Conservation (phyloP, 2,329 filamentous ascomycete species). For the Hirsutella thompsonii region DNA sequence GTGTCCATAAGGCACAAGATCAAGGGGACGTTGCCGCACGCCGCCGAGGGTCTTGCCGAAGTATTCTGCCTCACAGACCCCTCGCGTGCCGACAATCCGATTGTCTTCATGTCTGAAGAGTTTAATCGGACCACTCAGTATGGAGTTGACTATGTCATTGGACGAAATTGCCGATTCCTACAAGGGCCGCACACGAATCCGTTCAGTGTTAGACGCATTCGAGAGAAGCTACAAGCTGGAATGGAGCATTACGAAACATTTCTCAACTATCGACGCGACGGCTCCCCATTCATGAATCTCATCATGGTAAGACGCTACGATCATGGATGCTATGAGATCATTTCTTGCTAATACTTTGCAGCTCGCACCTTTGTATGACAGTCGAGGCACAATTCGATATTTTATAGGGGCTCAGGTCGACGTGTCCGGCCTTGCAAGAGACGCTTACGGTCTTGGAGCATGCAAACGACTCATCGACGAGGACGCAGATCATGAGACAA, state of each 20-base stretch:
- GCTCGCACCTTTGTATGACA: conserved; percentile 52
- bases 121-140: conserved; percentile 65
- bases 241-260: conserved; percentile 62
- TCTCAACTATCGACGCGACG: conserved; percentile 66
- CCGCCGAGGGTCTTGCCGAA: conserved; percentile 60
- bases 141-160: conserved; percentile 51
- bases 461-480: conserved; percentile 30
- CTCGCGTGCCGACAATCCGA: conserved; percentile 57
- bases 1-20: conserved; percentile 53
- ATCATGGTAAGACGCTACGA: conserved; percentile 40
- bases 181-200: conserved; percentile 61
- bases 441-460: conserved; percentile 51
- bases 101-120: conserved; percentile 65
- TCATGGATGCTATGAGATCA: too few relatives aligned
- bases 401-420: conserved; percentile 62
- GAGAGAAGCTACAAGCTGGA: conserved; percentile 47
- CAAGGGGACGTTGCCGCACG: conserved; percentile 52
- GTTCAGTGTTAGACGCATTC: conserved; percentile 47
- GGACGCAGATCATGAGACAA: conserved; percentile 1
- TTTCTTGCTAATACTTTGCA: conserved; percentile 24
- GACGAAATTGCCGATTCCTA: conserved; percentile 66
- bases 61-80: conserved; percentile 68
- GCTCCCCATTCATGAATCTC: conserved; percentile 65
- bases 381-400: conserved; percentile 52
- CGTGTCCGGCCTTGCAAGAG: conserved; percentile 53